These are phyloP conservation scores for Phalaenopsis hybrid DNA, from an alignment of 116 monocot genomes.

Conservation along the genomic window DNA sequence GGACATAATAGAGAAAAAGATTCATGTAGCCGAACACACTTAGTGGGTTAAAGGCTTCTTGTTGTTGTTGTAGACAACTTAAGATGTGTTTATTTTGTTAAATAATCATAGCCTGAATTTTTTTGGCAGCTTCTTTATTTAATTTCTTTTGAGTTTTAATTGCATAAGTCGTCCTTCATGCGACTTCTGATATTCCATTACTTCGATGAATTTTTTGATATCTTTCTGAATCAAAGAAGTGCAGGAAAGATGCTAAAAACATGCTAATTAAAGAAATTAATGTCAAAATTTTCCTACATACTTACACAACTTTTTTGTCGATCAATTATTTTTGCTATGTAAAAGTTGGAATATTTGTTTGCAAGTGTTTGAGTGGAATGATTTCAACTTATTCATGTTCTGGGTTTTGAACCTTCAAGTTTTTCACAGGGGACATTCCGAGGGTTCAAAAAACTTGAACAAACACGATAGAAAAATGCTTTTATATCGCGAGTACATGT, in stretches of 20 bases:
- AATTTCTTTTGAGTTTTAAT: background rate
- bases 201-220: background rate
- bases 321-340: background rate
- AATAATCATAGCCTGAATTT: background rate
- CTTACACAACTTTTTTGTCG: background rate
- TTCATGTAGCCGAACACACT: no score
- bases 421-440: constrained; percentile 17
- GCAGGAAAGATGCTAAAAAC: background rate
- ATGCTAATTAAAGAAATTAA: background rate
- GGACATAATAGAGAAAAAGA: no score
- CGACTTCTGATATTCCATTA: background rate
- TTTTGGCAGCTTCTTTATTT: background rate
- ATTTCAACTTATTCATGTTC: background rate
- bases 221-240: background rate
- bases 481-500: constrained; percentile 69
- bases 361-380: background rate
- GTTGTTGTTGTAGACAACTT: no score
- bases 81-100: background rate
- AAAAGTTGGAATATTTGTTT: background rate
- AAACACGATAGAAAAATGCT: constrained; percentile 19
- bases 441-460: constrained; percentile 13
- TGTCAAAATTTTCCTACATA: no score
- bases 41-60: no score
- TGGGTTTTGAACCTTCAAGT: constrained; percentile 13
- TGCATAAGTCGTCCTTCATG: background rate